Percentiles rank a stretch among this genome's conserved stretches.
Evolutionary conservation across 768 basidiomycete species (phyloP).

Genomic region (Wakefieldia striispora): DNA sequence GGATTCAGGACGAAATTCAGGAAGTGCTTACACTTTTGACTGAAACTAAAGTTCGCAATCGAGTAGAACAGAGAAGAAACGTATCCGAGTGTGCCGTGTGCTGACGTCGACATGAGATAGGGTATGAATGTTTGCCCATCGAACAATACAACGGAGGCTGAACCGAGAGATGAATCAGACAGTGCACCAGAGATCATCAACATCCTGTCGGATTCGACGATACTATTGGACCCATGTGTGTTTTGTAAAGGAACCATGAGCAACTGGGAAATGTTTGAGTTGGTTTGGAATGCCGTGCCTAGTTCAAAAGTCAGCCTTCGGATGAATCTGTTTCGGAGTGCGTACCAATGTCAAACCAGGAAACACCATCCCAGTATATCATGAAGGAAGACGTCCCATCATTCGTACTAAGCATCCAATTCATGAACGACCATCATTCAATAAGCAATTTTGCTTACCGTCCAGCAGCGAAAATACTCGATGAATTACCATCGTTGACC

Average conservation of each 20-base stretch:
- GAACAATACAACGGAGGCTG: constrained; percentile 81
- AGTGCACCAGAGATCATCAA: constrained; percentile 84
- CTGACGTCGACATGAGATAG: constrained; percentile 68
- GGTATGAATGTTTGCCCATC: constrained; percentile 84
- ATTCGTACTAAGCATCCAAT: constrained; percentile 38
- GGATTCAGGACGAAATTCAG: not conserved
- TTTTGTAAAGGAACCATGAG: constrained; percentile 86
- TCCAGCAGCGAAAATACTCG: constrained; percentile 90
- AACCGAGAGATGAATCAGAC: constrained; percentile 66
- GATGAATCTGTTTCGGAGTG: not conserved
- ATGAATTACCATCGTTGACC: constrained; percentile 75
- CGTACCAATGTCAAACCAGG: constrained; percentile 70
- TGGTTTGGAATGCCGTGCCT: constrained; percentile 56
- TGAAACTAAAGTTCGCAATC: constrained; percentile 72
- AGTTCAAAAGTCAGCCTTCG: not conserved
- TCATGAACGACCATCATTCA: not conserved
- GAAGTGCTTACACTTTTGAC: constrained; percentile 55
- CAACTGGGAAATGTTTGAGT: constrained; percentile 75
- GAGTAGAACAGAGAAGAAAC: constrained; percentile 84
- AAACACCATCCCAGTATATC: constrained; percentile 77
- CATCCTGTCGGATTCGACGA: constrained; percentile 84
- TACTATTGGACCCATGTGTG: constrained; percentile 63
- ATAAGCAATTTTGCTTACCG: constrained; percentile 47
- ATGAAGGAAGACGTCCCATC: constrained; percentile 70
- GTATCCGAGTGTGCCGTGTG: constrained; percentile 65